Conservation (phyloP, 768 basidiomycete species). For the Boletus eberwhitei region DNA sequence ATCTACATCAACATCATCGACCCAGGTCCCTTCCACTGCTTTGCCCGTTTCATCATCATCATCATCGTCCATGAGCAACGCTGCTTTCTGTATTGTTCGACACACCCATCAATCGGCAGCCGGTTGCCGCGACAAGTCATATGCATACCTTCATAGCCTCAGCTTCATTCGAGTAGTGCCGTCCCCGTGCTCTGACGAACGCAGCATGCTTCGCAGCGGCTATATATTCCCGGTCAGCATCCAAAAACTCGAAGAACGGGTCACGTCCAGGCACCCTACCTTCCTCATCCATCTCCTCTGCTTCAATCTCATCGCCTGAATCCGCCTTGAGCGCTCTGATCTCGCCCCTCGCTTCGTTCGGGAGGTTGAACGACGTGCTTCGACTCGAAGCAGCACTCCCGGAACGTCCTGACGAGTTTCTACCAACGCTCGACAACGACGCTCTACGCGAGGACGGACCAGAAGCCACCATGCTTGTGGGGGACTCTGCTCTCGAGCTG, state of each 20-base stretch:
- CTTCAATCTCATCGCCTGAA: conserved; percentile 56
- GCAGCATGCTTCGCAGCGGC: conserved; percentile 80
- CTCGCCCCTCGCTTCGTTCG: conserved; percentile 61
- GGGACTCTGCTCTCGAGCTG: conserved; percentile 49
- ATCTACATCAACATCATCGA: conserved; percentile 17
- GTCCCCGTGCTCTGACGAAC: conserved; percentile 74
- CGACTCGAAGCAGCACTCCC: conserved; percentile 66
- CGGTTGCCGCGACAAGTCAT: neutral
- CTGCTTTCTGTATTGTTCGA: conserved; percentile 50
- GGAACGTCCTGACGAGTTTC: conserved; percentile 53
- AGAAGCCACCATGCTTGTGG: conserved; percentile 59
- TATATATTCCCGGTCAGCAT: conserved; percentile 27
- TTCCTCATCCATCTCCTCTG: conserved; percentile 88
- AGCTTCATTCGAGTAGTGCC: conserved; percentile 89
- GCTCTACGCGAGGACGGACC: conserved; percentile 71
- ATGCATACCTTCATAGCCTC: conserved; percentile 83
- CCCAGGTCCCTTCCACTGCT: neutral
- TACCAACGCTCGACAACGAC: conserved; percentile 64
- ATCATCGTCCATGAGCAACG: conserved; percentile 62
- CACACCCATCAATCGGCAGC: neutral
- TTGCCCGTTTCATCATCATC: conserved; percentile 33
- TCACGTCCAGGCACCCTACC: conserved; percentile 40
- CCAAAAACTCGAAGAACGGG: neutral
- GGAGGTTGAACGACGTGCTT: conserved; percentile 82
- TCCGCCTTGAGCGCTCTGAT: conserved; percentile 45